A percentile compares a stretch with the other conserved stretches of the same genome.
phyloP scores from a whole-genome alignment of 768 basidiomycete genomes.

The Lactarius indigo region DNA sequence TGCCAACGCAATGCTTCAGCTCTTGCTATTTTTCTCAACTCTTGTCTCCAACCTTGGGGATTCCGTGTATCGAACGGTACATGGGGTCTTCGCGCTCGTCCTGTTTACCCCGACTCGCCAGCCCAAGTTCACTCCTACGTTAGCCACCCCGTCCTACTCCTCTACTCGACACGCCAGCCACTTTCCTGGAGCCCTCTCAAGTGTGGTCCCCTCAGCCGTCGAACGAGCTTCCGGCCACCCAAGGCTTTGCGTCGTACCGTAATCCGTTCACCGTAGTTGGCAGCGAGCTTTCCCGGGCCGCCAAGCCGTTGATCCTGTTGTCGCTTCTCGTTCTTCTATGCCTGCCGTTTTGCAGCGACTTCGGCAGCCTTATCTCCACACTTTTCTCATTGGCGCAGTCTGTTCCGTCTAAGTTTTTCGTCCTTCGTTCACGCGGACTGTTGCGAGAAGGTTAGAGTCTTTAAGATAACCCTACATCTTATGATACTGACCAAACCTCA shows the following conservation, averaged over 20 bases:
- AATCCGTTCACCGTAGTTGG: background rate
- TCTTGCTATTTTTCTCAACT: conserved; percentile 1
- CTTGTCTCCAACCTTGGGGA: background rate
- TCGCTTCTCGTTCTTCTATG: conserved; percentile 3
- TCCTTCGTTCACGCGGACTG: background rate
- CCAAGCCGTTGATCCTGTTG: background rate
- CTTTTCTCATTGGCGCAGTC: background rate
- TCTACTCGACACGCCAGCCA: background rate
- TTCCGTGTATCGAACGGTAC: background rate
- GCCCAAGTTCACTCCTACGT: background rate
- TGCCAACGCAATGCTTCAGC: conserved; percentile 6
- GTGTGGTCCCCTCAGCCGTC: background rate
- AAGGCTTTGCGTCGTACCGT: background rate
- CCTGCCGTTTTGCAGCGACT: background rate
- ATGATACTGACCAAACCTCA: background rate
- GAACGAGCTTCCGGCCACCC: background rate
- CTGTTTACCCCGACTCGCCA: background rate
- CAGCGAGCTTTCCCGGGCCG: background rate
- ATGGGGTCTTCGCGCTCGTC: background rate
- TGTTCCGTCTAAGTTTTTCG: background rate
- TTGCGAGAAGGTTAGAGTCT: background rate
- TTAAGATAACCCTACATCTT: background rate
- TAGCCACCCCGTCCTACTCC: background rate
- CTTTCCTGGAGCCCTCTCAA: background rate
- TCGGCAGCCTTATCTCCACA: background rate